A percentile compares a stretch with the other conserved stretches of the same genome.
Conservation (phyloP, 345 rosid species). For the Geranium brycei region DNA sequence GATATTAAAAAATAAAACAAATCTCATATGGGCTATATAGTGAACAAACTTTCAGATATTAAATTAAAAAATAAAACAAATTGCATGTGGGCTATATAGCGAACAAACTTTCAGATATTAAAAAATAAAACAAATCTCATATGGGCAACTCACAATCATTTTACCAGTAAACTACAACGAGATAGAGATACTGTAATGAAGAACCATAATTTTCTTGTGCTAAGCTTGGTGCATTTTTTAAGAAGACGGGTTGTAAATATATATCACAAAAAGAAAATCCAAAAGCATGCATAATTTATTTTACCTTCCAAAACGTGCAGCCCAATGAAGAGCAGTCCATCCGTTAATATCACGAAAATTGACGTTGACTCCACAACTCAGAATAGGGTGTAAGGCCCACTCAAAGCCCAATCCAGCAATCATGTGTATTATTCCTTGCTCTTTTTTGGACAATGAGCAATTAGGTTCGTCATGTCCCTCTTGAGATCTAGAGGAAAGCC, state of each 20-base stretch:
- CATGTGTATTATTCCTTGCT: slow-evolving; percentile 84
- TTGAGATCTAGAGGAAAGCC: slow-evolving; percentile 57
- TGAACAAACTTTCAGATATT: neutral
- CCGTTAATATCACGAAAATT: slow-evolving; percentile 86
- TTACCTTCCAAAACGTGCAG: slow-evolving; percentile 89
- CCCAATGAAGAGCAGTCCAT: slow-evolving; percentile 99
- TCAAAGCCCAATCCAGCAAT: slow-evolving; percentile 79
- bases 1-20: too few relatives aligned
- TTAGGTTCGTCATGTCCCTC: slow-evolving; percentile 20
- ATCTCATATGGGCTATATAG: neutral
- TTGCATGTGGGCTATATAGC: too few relatives aligned
- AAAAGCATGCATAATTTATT: neutral
- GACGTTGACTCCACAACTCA: slow-evolving; percentile 47
- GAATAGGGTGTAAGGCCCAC: slow-evolving; percentile 79
- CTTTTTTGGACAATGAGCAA: slow-evolving; percentile 66
- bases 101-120: neutral
- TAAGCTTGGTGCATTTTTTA: neutral
- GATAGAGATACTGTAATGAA: too few relatives aligned
- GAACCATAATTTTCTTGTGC: too few relatives aligned
- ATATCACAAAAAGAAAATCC: too few relatives aligned
- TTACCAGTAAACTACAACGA: too few relatives aligned
- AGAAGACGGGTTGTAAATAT: neutral
- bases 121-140: neutral
- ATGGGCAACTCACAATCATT: too few relatives aligned
- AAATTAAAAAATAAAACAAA: too few relatives aligned